Percentiles rank a stretch among this genome's conserved stretches.
Conservation (phyloP, 306 rosid genomes). For the Pyrus betulifolia region DNA sequence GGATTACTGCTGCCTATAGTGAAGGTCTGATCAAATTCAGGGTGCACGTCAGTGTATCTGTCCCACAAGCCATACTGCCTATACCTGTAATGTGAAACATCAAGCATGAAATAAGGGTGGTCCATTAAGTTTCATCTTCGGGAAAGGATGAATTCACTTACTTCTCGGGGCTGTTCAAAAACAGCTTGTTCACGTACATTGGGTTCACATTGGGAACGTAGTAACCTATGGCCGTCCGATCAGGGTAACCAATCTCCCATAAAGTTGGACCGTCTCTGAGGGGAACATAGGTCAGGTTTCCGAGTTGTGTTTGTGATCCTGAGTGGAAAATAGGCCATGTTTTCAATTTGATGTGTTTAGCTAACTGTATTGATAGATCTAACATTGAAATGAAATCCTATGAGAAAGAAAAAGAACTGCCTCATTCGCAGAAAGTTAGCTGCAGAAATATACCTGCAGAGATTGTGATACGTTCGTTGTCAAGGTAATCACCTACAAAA, state of each 20-base stretch:
- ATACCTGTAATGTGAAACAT: slow-evolving; percentile 18
- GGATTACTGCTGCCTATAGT: slow-evolving; percentile 29
- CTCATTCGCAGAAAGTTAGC: background rate
- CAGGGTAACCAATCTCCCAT: slow-evolving; percentile 46
- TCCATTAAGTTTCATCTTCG: background rate
- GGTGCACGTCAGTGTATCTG: slow-evolving; percentile 34
- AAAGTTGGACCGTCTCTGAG: slow-evolving; percentile 39
- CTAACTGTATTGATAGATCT: background rate
- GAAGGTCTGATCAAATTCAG: slow-evolving; percentile 28
- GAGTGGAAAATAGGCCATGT: background rate
- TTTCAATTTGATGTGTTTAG: background rate
- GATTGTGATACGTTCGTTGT: slow-evolving; percentile 11
- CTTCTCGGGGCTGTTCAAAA: slow-evolving; percentile 37
- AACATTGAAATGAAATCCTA: background rate
- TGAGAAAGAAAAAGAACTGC: background rate
- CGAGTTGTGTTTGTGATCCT: slow-evolving; percentile 26
- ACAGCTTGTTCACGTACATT: slow-evolving; percentile 38
- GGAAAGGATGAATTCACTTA: slow-evolving; percentile 11
- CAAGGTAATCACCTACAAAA: slow-evolving; percentile 36
- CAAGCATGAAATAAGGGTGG: background rate
- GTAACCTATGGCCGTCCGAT: slow-evolving; percentile 29
- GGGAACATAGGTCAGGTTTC: slow-evolving; percentile 27
- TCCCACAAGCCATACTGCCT: slow-evolving; percentile 49
- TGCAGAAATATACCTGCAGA: slow-evolving; percentile 17
- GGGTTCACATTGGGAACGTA: slow-evolving; percentile 45